Conservation (phyloP, 192 early-diverging fungal genomes). For the Coemansia sp. region DNA sequence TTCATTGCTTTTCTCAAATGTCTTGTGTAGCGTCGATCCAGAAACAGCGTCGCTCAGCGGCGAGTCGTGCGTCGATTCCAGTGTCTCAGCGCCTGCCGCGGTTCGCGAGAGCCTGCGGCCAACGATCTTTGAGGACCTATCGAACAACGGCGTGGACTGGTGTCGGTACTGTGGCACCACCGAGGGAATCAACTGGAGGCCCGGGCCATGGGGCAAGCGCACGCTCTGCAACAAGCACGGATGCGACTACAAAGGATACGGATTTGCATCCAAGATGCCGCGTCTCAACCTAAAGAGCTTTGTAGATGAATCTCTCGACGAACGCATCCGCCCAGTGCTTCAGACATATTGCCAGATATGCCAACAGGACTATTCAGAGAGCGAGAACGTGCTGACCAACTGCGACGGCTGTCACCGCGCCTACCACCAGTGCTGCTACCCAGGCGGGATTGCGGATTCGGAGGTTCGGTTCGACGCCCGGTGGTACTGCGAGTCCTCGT, state of each 20-base stretch:
- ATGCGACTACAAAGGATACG: conserved; percentile 95
- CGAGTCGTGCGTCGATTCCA: conserved; percentile 49
- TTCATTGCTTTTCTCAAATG: too few species aligned
- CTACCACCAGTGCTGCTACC: conserved; percentile 75
- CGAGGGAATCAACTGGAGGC: conserved; percentile 86
- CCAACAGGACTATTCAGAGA: conserved; percentile 65
- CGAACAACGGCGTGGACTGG: conserved; percentile 67
- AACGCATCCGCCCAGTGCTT: conserved; percentile 82
- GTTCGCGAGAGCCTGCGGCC: conserved; percentile 54
- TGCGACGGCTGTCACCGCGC: conserved; percentile 87
- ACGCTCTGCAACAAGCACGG: conserved; percentile 96
- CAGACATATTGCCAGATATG: conserved; percentile 86
- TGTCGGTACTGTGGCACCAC: conserved; percentile 93
- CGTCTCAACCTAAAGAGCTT: conserved; percentile 82
- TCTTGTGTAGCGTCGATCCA: conserved; percentile 34
- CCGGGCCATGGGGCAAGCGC: conserved; percentile 93
- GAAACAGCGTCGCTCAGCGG: conserved; percentile 55
- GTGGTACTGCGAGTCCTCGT: conserved; percentile 52
- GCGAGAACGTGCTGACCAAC: conserved; percentile 67
- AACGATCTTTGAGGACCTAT: conserved; percentile 54
- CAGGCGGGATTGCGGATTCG: conserved; percentile 31
- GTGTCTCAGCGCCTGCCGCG: conserved; percentile 22
- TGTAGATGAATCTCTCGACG: conserved; percentile 71
- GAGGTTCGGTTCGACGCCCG: conserved; percentile 12
- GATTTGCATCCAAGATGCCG: conserved; percentile 85